Evolutionary conservation across 2,329 filamentous ascomycete species (phyloP), one percentile per base, ranked within the genome.

Genomic region (Chaetomiaceae sp.): DNA sequence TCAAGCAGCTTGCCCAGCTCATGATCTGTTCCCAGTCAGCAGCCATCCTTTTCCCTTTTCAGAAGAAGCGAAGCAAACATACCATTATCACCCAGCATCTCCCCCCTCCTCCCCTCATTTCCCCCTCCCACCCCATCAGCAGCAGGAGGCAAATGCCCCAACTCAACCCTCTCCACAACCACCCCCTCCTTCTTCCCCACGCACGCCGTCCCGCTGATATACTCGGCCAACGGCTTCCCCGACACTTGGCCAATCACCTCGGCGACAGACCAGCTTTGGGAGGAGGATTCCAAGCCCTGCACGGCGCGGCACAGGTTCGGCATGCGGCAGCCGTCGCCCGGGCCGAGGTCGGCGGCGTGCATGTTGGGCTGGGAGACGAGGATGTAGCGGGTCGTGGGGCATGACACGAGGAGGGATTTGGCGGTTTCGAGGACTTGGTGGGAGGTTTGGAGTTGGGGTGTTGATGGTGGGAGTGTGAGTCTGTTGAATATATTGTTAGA

Each of bases 301-400:
- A 74, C 66, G 15, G 74, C 70, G 29, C 67, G 63, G 64, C 74
- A 75, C 37, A 83, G 72, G 68, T 77, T 73, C 73, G 78, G 71
- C 75, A 79, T 65, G 75, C 81, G 61, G 75, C 75, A 75, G 55
- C 72, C 66, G 69, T 60, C 56, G 66, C 62, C 65, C 54, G 74
- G 72, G 60, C 73, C 71, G 63, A 92, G 84, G 68, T 95, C 89
- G 58, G 77, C 75, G 38, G 83, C 80, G 61, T 85, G 83, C 53
- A 91, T 77, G 61, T 87, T 87, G 11, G 88, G 84, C 67, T 96
- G 90, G 27, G 83, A 82, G 57, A 95, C 80, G 60, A 96, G 69
- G 53, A 95, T 74, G 72, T 96, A 96, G 62, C 80, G 80, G 47
- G 84, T 78, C 19, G 88, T 90, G 2, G 87, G 85, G 70, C 90